phyloP scores from a whole-genome alignment of 1,284 basidiomycete species.

The Lignosus rhinocerotis region DNA sequence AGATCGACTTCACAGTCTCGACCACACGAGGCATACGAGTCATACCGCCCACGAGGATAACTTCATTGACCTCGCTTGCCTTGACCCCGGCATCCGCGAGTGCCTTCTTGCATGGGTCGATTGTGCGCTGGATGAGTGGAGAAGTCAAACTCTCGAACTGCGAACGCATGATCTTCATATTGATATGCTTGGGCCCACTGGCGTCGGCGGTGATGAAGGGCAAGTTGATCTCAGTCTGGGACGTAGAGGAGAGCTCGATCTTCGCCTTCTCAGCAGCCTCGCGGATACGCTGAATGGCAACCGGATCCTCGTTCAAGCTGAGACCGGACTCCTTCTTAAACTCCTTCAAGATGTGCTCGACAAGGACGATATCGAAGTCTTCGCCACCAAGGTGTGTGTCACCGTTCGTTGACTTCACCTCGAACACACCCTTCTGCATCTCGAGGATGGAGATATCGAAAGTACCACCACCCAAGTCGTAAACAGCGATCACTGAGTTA shows the following conservation, averaged over 20 bases:
- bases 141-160: conserved; percentile 89
- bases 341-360: conserved; percentile 85
- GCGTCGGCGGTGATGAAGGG: conserved; percentile 98
- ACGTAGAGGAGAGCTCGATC: conserved; percentile 93
- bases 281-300: conserved; percentile 99
- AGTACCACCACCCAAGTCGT: conserved; percentile 51
- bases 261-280: conserved; percentile 99
- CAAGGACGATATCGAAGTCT: conserved; percentile 93
- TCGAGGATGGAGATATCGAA: conserved; percentile 71
- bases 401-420: conserved; percentile 99
- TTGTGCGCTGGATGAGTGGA: conserved; percentile 84
- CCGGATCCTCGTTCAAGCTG: conserved; percentile 83
- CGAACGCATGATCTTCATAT: conserved; percentile 84
- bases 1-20: conserved; percentile 91
- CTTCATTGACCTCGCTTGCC: conserved; percentile 90
- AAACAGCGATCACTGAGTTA: conserved; percentile 91
- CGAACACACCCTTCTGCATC: conserved; percentile 99
- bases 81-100: conserved; percentile 91
- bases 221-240: conserved; percentile 94
- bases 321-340: conserved; percentile 94
- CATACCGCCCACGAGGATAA: conserved; percentile 99
- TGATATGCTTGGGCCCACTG: conserved; percentile 95
- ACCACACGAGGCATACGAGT: conserved; percentile 95
- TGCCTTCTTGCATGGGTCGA: conserved; percentile 99
- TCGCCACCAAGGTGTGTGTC: conserved; percentile 99